Percentiles rank a stretch among this genome's conserved stretches.
Evolutionary conservation across 257 asterid genomes (phyloP).

Genomic region (Plectranthus barbatus): DNA sequence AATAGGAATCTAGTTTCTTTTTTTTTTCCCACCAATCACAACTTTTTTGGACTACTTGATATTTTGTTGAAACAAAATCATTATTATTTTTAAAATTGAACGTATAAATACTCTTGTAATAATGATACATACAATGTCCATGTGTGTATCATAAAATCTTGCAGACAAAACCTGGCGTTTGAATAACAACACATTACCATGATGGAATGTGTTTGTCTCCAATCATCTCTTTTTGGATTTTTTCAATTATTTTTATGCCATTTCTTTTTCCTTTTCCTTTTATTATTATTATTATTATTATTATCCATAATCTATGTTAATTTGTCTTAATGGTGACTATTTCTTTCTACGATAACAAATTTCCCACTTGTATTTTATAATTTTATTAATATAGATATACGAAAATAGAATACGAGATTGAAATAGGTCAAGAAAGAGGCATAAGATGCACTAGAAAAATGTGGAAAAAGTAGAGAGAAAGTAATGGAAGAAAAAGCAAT

Average conservation of each 20-base stretch:
- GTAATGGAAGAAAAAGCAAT: not conserved
- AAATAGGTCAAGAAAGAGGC: not conserved
- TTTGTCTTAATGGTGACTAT: conserved; percentile 4
- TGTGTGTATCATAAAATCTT: not conserved
- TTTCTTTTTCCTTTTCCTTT: not conserved
- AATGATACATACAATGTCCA: not conserved
- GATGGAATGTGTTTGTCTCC: not conserved
- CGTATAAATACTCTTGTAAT: not conserved
- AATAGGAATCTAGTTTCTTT: not conserved
- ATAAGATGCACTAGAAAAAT: not conserved
- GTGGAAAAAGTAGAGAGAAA: not conserved
- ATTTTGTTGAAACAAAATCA: too few relatives aligned
- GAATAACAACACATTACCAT: not conserved
- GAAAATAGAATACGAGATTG: not conserved
- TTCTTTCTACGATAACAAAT: not conserved
- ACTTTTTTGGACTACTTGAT: not conserved
- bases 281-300: too few relatives aligned
- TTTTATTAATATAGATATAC: not conserved
- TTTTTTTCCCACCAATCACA: not conserved
- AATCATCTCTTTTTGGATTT: conserved; percentile 10
- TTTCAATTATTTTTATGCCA: not conserved
- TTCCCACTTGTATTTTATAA: too few relatives aligned
- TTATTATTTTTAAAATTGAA: not conserved
- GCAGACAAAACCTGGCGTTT: not conserved
- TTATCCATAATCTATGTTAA: not conserved